A percentile compares a stretch with the other conserved stretches of the same genome.
These are phyloP conservation scores for Schizochytrium sp. DNA, from an alignment of 108 stramenopile genomes.

Conservation along the genomic window DNA sequence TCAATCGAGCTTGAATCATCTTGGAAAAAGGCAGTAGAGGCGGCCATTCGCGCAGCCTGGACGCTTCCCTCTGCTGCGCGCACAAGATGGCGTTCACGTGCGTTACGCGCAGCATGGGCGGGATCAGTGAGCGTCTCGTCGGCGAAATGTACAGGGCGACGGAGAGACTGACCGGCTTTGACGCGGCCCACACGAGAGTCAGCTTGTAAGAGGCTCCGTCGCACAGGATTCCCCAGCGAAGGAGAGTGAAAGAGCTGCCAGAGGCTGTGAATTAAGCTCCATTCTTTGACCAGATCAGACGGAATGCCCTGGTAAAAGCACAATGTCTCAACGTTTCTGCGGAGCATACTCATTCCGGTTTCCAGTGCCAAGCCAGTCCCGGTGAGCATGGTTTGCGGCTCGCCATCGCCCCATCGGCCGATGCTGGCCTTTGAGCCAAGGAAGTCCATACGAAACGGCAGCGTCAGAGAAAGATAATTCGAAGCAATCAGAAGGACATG, in stretches of 20 bases:
- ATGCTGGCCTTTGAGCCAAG: background rate
- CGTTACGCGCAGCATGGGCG: background rate
- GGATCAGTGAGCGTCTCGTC: background rate
- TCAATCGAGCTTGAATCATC: background rate
- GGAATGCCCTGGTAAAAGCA: slow-evolving; percentile 18
- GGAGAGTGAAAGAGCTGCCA: background rate
- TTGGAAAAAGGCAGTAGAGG: background rate
- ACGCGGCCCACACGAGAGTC: background rate
- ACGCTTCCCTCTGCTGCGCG: background rate
- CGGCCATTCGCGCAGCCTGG: background rate
- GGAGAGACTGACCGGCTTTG: background rate
- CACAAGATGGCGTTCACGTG: background rate
- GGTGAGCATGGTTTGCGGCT: background rate
- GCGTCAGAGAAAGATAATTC: background rate
- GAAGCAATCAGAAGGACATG: background rate
- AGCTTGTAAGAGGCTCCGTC: background rate
- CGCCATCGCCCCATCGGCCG: background rate
- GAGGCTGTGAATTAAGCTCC: background rate
- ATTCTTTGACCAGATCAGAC: background rate
- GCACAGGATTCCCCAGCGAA: background rate
- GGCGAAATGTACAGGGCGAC: background rate
- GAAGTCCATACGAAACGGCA: background rate
- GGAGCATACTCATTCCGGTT: background rate
- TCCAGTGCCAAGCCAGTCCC: background rate
- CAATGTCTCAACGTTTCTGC: background rate